Evolutionary conservation across 495 filamentous ascomycete genomes (phyloP).

Genomic region (Penicillium arizonense): DNA sequence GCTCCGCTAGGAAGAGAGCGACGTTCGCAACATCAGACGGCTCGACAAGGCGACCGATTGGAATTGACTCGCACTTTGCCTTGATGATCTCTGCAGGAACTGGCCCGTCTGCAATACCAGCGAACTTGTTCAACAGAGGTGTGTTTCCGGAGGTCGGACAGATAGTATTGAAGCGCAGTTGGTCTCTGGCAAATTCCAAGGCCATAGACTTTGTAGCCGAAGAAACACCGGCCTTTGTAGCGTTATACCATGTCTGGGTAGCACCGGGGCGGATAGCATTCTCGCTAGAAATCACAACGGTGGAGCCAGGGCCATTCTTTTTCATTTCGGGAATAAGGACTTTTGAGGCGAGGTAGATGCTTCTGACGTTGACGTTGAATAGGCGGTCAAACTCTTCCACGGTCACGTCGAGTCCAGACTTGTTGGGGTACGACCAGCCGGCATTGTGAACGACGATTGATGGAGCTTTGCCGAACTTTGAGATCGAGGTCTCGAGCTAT

Average conservation of each 20-base stretch:
- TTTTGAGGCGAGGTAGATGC: background rate
- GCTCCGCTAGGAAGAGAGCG: background rate
- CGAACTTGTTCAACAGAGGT: background rate
- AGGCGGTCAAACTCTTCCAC: background rate
- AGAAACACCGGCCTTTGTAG: too few relatives aligned
- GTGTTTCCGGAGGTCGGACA: background rate
- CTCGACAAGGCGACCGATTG: background rate
- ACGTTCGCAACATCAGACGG: background rate
- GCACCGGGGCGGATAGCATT: too few relatives aligned
- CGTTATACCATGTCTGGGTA: too few relatives aligned
- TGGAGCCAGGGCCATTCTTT: too few relatives aligned
- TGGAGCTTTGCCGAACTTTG: background rate
- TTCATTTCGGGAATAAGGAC: too few relatives aligned
- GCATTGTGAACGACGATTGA: background rate
- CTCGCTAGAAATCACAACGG: too few relatives aligned
- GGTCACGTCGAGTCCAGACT: background rate
- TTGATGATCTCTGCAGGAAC: background rate
- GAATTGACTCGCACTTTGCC: background rate
- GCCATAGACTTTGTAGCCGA: too few relatives aligned
- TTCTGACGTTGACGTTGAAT: background rate
- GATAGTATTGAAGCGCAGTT: background rate
- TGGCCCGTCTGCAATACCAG: background rate
- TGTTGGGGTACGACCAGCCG: background rate
- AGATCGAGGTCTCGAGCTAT: too few relatives aligned
- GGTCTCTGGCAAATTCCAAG: too few relatives aligned